A percentile compares a stretch with the other conserved stretches of the same genome.
Conservation (phyloP, 768 basidiomycete genomes). For the Mycena rosella region DNA sequence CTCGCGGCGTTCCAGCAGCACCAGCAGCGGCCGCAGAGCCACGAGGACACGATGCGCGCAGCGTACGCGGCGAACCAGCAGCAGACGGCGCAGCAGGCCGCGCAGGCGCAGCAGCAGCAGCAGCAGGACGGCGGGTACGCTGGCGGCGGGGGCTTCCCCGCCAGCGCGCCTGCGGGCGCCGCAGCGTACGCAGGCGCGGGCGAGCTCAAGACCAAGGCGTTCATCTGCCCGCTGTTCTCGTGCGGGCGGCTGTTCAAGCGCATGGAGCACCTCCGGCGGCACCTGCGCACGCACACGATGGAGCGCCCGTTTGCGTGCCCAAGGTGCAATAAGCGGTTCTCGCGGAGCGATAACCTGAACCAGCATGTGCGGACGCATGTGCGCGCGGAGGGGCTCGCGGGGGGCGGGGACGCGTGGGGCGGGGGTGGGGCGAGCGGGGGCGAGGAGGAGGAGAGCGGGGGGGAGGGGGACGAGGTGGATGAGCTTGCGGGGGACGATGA, state of each 20-base stretch:
- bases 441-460: slow-evolving; percentile 43
- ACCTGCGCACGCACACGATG: slow-evolving; percentile 90
- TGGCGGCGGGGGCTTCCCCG: slow-evolving; percentile 13
- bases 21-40: slow-evolving; percentile 43
- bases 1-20: slow-evolving; percentile 41
- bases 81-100: slow-evolving; percentile 39
- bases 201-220: slow-evolving; percentile 69
- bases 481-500: slow-evolving; percentile 45
- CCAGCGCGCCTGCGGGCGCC: slow-evolving; percentile 38
- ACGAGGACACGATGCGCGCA: slow-evolving; percentile 49
- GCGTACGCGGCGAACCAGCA: slow-evolving; percentile 46
- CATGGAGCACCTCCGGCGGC: slow-evolving; percentile 91
- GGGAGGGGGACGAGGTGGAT: slow-evolving; percentile 43
- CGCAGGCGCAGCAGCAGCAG: slow-evolving; percentile 42
- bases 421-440: slow-evolving; percentile 44
- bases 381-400: slow-evolving; percentile 50
- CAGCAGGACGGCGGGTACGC: slow-evolving; percentile 17
- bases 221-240: slow-evolving; percentile 85
- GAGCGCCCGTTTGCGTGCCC: slow-evolving; percentile 86
- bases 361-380: slow-evolving; percentile 90
- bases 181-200: not conserved
- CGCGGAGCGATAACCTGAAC: slow-evolving; percentile 88
- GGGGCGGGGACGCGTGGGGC: slow-evolving; percentile 42
- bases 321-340: slow-evolving; percentile 85
- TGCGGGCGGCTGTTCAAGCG: slow-evolving; percentile 92